Evolutionary conservation across 441 rosid species (phyloP).

Genomic region (Melastoma candidum): DNA sequence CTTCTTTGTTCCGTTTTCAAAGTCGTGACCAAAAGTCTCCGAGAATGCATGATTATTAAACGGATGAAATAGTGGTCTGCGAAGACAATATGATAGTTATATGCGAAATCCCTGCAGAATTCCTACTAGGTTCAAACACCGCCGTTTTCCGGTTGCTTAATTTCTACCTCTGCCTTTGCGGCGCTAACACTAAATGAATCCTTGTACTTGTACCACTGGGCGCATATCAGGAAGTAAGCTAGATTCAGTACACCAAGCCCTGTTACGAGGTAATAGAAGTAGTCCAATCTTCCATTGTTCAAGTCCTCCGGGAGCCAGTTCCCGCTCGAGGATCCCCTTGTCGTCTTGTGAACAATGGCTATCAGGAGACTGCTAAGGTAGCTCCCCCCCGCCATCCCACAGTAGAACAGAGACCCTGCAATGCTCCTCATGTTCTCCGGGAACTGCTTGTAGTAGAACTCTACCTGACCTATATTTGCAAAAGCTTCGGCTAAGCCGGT

Average conservation of each 20-base stretch:
- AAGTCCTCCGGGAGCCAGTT: conserved; percentile 74
- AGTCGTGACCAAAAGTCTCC: too few relatives aligned
- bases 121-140: conserved; percentile 10
- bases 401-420: conserved; percentile 55
- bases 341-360: conserved; percentile 43
- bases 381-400: conserved; percentile 47
- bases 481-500: conserved; percentile 67
- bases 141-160: conserved; percentile 11
- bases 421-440: conserved; percentile 85
- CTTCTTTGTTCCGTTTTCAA: too few relatives aligned
- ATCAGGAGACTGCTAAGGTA: conserved; percentile 54
- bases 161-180: conserved; percentile 23
- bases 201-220: conserved; percentile 66
- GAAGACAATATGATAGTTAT: too few relatives aligned
- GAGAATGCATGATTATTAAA: too few relatives aligned
- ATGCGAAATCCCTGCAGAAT: too few relatives aligned
- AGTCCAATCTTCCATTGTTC: conserved; percentile 65
- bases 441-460: conserved; percentile 75
- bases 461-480: conserved; percentile 43
- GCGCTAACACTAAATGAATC: conserved; percentile 5
- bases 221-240: conserved; percentile 40
- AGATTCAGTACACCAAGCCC: conserved; percentile 43
- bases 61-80: too few relatives aligned
- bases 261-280: conserved; percentile 50
- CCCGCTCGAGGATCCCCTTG: conserved; percentile 31